These are phyloP conservation scores for Patellaria atrata DNA, from an alignment of 495 filamentous ascomycete genomes.

Conservation along the genomic window DNA sequence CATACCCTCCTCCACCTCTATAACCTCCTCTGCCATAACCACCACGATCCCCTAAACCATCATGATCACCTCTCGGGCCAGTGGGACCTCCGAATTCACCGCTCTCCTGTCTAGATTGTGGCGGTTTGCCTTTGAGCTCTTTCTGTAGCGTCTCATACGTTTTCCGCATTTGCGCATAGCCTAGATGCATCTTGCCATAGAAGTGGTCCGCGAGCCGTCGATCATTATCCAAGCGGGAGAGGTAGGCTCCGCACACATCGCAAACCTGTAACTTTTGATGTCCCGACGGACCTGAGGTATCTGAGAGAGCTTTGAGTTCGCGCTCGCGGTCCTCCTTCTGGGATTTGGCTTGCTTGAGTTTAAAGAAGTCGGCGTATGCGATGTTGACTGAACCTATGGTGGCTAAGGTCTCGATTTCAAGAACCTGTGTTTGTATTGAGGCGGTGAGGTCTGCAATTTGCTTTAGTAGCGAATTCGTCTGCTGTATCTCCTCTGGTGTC, in stretches of 20 bases:
- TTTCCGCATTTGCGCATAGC: slow-evolving; percentile 95
- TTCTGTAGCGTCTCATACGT: slow-evolving; percentile 72
- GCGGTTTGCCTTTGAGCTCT: slow-evolving; percentile 61
- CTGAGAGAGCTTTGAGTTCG: slow-evolving; percentile 79
- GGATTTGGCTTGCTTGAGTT: slow-evolving; percentile 62
- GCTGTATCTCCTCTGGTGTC: slow-evolving; percentile 91
- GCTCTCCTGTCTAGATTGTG: slow-evolving; percentile 40
- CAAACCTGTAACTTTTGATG: slow-evolving; percentile 98
- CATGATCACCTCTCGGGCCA: slow-evolving; percentile 9
- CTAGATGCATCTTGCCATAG: slow-evolving; percentile 98
- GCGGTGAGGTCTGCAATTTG: slow-evolving; percentile 67
- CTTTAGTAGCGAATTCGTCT: slow-evolving; percentile 90
- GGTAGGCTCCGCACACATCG: slow-evolving; percentile 92
- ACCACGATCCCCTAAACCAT: slow-evolving; percentile 14
- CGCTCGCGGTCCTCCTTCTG: slow-evolving; percentile 74
- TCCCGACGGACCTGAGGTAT: slow-evolving; percentile 79
- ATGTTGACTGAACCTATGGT: slow-evolving; percentile 65
- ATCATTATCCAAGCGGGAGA: slow-evolving; percentile 85
- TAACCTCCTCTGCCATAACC: slow-evolving; percentile 16
- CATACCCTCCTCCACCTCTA: slow-evolving; percentile 15
- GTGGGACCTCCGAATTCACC: slow-evolving; percentile 9
- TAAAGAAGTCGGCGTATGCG: slow-evolving; percentile 75
- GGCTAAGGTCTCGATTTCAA: slow-evolving; percentile 75
- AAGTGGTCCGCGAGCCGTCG: slow-evolving; percentile 90
- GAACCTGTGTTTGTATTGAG: slow-evolving; percentile 66